Evolutionary conservation across 192 early-diverging fungal species (phyloP).

Genomic region (Coemansia sp.): DNA sequence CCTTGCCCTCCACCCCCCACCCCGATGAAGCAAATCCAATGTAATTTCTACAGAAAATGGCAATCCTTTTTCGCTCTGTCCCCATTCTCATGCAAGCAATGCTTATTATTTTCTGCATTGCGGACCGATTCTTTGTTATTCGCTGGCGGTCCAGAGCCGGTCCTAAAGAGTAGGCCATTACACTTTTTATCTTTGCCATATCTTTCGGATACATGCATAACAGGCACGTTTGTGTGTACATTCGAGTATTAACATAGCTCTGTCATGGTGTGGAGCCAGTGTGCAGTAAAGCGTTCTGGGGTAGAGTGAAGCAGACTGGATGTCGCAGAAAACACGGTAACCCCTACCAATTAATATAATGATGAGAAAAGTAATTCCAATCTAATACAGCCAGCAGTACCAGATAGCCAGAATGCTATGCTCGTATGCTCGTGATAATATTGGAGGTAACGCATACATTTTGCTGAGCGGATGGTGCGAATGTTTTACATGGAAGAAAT

Average conservation of each 20-base stretch:
- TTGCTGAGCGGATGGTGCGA: background rate
- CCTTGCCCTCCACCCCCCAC: background rate
- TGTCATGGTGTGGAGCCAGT: background rate
- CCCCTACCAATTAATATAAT: background rate
- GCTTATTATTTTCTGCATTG: background rate
- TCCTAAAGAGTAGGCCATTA: background rate
- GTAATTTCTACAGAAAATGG: background rate
- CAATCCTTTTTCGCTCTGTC: background rate
- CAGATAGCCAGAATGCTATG: background rate
- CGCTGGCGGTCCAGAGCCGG: background rate
- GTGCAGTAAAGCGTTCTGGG: constrained; percentile 3
- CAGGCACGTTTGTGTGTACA: background rate
- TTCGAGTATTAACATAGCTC: background rate
- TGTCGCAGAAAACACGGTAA: constrained; percentile 9
- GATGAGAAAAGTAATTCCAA: background rate
- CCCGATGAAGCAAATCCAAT: background rate
- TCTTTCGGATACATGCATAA: background rate
- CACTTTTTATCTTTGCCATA: background rate
- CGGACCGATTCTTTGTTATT: background rate
- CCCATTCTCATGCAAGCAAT: constrained; percentile 3
- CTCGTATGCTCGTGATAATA: background rate
- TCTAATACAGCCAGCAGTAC: no score
- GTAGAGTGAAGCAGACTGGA: background rate
- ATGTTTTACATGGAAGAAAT: background rate
- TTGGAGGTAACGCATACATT: background rate